Base-by-base conservation (phyloP, 2,329 filamentous ascomycete species). In the Botrytis byssoidea region DNA sequence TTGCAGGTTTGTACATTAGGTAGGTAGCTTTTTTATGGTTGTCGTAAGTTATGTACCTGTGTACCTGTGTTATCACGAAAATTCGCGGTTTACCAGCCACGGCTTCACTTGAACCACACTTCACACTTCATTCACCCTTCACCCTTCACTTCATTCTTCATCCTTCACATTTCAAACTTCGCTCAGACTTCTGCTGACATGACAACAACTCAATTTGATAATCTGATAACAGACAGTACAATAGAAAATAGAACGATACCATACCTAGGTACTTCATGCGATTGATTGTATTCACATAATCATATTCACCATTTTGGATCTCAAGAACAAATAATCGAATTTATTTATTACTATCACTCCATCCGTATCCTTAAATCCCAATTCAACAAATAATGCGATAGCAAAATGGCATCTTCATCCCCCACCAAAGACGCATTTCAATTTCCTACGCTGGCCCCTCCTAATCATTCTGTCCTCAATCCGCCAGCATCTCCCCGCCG, bases 401-500 rank as follows among this genome's bases (percentile, higher is more conserved):
- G 18, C 60, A 46, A 68, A 67, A 72, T 72, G 70, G 37, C 70
- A 72, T 59, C 48, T 44, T 64, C 61, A 37, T 77, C 77, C 29
- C 77, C 78, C 25, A 77, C 74, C 29, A 78, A 78, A 77, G 77
- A 80, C 42, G 73, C 66, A 29, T 75, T 79, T 46, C 77, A 79
- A 29, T 57, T 68, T 29, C 35, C 65, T 16, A 75, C 73, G 25
- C 70, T 78, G 35, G 71, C 74, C 67, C 76, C 77, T 60, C 76
- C 77, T 67, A 74, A 72, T 37, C 61, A 72, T 48, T 73, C 75
- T n/a, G 55, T 74, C 12, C 83, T 88, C 71, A 85, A 88, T 78
- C 82, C 86, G 66, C 86, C 89, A 75, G 86, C 88, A 37, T 90
- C 90, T 42, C 90, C 90, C 61, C 87, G 89, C 80, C 89, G 92